phyloP scores from a whole-genome alignment of 169 alveolate genomes.

The Amoebophrya sp. region DNA sequence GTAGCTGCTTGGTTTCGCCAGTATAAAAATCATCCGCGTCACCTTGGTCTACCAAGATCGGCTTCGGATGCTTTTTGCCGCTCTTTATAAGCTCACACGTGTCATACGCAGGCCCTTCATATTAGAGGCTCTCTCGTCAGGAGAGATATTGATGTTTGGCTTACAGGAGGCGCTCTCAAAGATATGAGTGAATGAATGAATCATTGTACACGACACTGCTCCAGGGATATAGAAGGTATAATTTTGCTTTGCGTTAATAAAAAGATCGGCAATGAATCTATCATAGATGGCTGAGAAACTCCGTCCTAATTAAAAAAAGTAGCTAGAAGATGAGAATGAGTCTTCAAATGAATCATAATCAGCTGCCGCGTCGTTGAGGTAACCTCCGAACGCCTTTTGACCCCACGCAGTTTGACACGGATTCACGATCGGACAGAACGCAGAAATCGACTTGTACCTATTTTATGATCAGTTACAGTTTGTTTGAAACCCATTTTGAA shows the following conservation, averaged over 20 bases:
- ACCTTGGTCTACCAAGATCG: constrained; percentile 61
- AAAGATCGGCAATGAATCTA: no score
- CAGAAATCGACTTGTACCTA: constrained; percentile 46
- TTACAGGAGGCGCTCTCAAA: no score
- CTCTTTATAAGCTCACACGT: constrained; percentile 37
- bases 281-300: no score
- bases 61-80: constrained; percentile 42
- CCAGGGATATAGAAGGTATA: no score
- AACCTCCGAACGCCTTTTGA: constrained; percentile 58
- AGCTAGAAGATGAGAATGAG: no score
- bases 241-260: no score
- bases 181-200: no score
- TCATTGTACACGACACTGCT: no score
- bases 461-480: not conserved
- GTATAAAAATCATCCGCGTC: constrained; percentile 51
- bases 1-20: constrained; percentile 35
- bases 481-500: not conserved
- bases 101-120: constrained; percentile 41
- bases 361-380: constrained; percentile 46
- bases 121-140: no score
- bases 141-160: no score
- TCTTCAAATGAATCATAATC: no score
- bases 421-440: constrained; percentile 59
- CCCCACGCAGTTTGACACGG: constrained; percentile 64
- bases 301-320: no score